Percentiles rank a stretch among this genome's conserved stretches.
phyloP scores from a whole-genome alignment of 345 rosid genomes.

The Eucalyptus leucophloia region DNA sequence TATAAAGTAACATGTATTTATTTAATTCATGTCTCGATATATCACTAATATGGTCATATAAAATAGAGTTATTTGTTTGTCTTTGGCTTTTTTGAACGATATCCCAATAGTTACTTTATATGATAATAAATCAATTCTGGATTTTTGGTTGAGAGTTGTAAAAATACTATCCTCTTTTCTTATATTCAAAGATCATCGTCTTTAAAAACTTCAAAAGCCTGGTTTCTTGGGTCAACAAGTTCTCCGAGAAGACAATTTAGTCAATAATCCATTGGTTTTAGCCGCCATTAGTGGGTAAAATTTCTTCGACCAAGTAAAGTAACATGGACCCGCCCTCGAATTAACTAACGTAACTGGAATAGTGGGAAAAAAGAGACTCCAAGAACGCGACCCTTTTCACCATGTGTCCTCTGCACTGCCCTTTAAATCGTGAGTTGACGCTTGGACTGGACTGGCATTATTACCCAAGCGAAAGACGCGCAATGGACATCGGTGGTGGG shows the following conservation, averaged over 20 bases:
- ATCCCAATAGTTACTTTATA: not conserved
- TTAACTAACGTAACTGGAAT: not conserved
- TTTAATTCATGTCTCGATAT: not conserved
- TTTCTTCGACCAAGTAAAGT: not conserved
- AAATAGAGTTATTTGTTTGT: not conserved
- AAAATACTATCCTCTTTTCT: not conserved
- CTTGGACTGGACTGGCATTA: not conserved
- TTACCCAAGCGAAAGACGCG: not conserved
- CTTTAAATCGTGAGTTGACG: not conserved
- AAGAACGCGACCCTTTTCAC: not conserved
- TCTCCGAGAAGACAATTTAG: not conserved
- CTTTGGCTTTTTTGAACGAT: not conserved
- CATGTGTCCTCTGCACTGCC: not conserved
- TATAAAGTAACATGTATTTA: not conserved
- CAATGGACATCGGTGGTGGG: not conserved
- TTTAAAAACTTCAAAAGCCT: not conserved
- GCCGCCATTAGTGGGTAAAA: not conserved
- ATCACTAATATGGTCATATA: not conserved
- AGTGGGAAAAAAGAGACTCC: not conserved
- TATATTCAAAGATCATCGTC: not conserved
- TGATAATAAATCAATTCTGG: not conserved
- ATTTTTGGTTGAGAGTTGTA: not conserved
- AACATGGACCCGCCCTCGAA: not conserved
- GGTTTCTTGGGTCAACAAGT: not conserved
- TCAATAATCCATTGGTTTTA: not conserved